These are phyloP conservation scores for Aspergillus mulundensis DNA, from an alignment of 495 filamentous ascomycete genomes.

Conservation along the genomic window DNA sequence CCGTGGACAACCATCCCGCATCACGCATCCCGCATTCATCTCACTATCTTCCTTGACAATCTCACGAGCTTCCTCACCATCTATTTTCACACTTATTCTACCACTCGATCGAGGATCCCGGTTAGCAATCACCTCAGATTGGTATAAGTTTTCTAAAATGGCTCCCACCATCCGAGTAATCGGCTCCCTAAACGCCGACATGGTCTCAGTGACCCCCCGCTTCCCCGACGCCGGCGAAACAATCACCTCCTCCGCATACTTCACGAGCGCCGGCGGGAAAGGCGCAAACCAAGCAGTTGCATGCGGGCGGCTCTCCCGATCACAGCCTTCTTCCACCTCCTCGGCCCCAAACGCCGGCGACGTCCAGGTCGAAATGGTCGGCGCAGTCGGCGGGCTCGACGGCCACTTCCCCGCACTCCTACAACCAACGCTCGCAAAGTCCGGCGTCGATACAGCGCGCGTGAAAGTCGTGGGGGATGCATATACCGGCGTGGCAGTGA, in stretches of 20 bases:
- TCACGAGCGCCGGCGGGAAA: conserved; percentile 82
- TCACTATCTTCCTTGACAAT: neutral
- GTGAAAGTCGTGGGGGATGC: conserved; percentile 45
- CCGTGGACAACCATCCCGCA: neutral
- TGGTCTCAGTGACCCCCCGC: conserved; percentile 80
- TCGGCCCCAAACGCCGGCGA: conserved; percentile 26
- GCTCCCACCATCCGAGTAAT: conserved; percentile 67
- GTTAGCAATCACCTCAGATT: too few relatives aligned
- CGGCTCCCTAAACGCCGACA: conserved; percentile 91
- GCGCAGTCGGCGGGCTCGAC: conserved; percentile 66
- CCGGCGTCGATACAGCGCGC: conserved; percentile 59
- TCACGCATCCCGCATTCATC: neutral
- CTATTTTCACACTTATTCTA: too few relatives aligned
- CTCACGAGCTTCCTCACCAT: neutral
- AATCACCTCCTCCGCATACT: conserved; percentile 72
- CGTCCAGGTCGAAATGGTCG: conserved; percentile 73
- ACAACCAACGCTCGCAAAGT: conserved; percentile 44
- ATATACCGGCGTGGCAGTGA: conserved; percentile 75
- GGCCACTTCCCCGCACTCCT: conserved; percentile 39
- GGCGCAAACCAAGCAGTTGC: conserved; percentile 96
- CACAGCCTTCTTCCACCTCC: conserved; percentile 19
- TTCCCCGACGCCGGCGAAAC: conserved; percentile 84
- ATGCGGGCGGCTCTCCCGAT: conserved; percentile 58
- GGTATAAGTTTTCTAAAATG: too few relatives aligned
- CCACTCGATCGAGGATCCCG: too few relatives aligned